Evolutionary conservation across 106 monocot species (phyloP).

Genomic region (Dendrobium chrysotoxum): DNA sequence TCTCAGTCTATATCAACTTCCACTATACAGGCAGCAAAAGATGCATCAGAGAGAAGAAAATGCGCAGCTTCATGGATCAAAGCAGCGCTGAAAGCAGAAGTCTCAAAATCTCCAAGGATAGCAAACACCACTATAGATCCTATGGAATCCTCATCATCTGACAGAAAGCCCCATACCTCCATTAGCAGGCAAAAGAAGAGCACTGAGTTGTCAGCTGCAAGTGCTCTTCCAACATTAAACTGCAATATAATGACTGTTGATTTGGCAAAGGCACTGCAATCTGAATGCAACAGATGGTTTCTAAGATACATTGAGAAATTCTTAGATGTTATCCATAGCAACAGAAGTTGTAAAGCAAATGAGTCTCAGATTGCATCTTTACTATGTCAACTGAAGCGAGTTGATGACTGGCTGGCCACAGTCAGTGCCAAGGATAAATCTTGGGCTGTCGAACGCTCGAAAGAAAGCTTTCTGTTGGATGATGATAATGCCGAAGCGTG

Average conservation of each 20-base stretch:
- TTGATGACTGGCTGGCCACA: constrained; percentile 49
- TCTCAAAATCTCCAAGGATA: constrained; percentile 12
- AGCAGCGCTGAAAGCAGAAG: constrained; percentile 38
- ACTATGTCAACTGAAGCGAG: constrained; percentile 45
- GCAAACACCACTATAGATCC: constrained; percentile 2
- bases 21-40: constrained; percentile 18
- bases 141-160: neutral
- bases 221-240: neutral
- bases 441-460: constrained; percentile 10
- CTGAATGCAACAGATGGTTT: constrained; percentile 54
- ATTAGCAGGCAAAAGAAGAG: constrained; percentile 16
- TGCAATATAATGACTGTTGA: constrained; percentile 13
- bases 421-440: constrained; percentile 14
- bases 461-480: constrained; percentile 22
- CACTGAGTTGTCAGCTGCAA: constrained; percentile 2
- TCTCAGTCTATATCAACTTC: constrained; percentile 4
- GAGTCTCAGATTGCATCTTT: constrained; percentile 42
- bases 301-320: constrained; percentile 48
- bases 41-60: constrained; percentile 24
- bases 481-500: constrained; percentile 38
- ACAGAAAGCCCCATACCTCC: neutral
- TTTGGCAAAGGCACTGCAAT: constrained; percentile 23
- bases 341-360: neutral
- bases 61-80: constrained; percentile 47
- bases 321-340: constrained; percentile 27